Conservation (phyloP, 352 stramenopile species). For the Pythium guiyangense region DNA sequence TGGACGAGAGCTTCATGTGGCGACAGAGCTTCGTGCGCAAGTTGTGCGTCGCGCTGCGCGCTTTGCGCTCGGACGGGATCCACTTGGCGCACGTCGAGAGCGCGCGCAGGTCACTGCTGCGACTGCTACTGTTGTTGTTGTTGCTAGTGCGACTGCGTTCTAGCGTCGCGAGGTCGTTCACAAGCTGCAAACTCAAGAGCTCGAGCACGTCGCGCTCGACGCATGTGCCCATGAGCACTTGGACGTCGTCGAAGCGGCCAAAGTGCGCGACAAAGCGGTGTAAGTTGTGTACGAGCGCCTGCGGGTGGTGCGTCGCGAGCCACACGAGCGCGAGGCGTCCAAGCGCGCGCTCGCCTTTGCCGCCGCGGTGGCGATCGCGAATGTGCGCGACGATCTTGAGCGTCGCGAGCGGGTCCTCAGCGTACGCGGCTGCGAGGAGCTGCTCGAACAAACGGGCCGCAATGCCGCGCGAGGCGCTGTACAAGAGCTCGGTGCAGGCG, state of each 20-base stretch:
- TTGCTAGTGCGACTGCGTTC: background rate
- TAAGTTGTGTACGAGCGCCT: slow-evolving; percentile 41
- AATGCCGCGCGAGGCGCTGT: too few species aligned
- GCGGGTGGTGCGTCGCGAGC: slow-evolving; percentile 18
- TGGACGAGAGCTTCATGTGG: slow-evolving; percentile 33
- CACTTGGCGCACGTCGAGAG: too few species aligned
- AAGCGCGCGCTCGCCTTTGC: too few species aligned
- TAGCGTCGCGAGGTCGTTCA: slow-evolving; percentile 18
- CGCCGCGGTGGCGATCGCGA: too few species aligned
- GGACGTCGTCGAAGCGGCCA: slow-evolving; percentile 40
- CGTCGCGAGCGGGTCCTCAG: too few species aligned
- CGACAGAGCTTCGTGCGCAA: too few species aligned
- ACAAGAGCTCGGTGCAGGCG: slow-evolving; percentile 16
- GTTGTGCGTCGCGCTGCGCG: too few species aligned
- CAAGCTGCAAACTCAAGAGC: slow-evolving; percentile 28
- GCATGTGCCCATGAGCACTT: slow-evolving; percentile 31
- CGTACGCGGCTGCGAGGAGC: too few species aligned
- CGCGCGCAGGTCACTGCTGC: slow-evolving; percentile 26
- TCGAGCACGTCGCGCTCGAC: slow-evolving; percentile 30
- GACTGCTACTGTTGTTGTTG: background rate
- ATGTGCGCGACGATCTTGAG: too few species aligned
- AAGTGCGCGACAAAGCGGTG: slow-evolving; percentile 29
- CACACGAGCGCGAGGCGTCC: too few species aligned
- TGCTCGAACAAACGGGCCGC: too few species aligned
- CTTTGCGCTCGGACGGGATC: too few species aligned